Percentiles rank a stretch among this genome's conserved stretches.
Conservation (phyloP, 2,329 filamentous ascomycete genomes). For the Dissoconium aciculare region DNA sequence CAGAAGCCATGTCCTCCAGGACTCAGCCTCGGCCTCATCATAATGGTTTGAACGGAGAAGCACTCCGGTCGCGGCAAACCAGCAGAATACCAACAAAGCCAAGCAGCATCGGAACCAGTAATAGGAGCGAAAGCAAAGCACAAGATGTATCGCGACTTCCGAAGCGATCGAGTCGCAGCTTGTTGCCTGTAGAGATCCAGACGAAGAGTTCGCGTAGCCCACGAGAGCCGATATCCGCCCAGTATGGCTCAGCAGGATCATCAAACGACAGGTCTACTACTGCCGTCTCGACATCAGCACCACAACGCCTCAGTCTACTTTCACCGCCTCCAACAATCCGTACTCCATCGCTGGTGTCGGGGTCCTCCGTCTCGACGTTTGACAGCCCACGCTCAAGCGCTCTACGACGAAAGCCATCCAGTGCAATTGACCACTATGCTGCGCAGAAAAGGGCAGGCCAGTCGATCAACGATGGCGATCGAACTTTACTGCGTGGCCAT, state of each 20-base stretch:
- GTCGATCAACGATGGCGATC: slow-evolving; percentile 16
- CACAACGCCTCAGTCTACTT: slow-evolving; percentile 3
- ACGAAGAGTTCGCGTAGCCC: slow-evolving; percentile 8
- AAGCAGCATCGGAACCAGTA: slow-evolving; percentile 3
- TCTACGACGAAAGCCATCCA: slow-evolving; percentile 31
- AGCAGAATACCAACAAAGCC: slow-evolving; percentile 15
- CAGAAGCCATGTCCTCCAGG: too few relatives aligned
- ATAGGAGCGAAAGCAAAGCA: slow-evolving; percentile 10
- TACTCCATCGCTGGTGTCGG: slow-evolving; percentile 36
- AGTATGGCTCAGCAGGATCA: too few relatives aligned
- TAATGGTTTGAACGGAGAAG: slow-evolving; percentile 3
- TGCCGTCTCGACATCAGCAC: too few relatives aligned
- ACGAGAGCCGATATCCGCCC: too few relatives aligned
- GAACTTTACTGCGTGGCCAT: slow-evolving; percentile 9
- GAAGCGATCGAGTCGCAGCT: slow-evolving; percentile 14
- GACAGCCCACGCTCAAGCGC: slow-evolving; percentile 32
- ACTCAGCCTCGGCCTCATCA: too few relatives aligned
- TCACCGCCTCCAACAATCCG: slow-evolving; percentile 18
- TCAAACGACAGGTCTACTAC: too few relatives aligned
- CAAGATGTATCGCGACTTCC: slow-evolving; percentile 17
- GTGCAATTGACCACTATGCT: slow-evolving; percentile 27
- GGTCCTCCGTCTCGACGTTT: slow-evolving; percentile 32
- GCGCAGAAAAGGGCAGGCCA: slow-evolving; percentile 13
- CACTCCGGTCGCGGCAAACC: slow-evolving; percentile 3
- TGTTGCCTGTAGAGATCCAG: slow-evolving; percentile 6